A percentile compares a stretch with the other conserved stretches of the same genome.
These are phyloP conservation scores for Penicillium sp. DNA, from an alignment of 2,329 filamentous ascomycete genomes.

Conservation along the genomic window DNA sequence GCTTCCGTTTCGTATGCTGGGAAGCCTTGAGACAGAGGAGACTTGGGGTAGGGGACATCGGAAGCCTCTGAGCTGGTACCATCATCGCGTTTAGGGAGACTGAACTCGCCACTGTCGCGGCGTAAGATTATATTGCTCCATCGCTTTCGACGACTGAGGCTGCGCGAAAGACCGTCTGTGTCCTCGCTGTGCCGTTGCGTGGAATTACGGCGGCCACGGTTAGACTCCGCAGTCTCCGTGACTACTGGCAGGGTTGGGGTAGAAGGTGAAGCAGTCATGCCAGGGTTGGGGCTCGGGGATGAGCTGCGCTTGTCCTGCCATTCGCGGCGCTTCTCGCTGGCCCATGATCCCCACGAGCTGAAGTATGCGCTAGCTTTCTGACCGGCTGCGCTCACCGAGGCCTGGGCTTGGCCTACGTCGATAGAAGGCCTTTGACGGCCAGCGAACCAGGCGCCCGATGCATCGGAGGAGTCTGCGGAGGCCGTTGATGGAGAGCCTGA, in stretches of 20 bases:
- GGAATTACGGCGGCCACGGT: conserved; percentile 32
- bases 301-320: conserved; percentile 43
- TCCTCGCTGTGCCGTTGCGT: conserved; percentile 31
- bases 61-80: conserved; percentile 19
- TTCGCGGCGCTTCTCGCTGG: conserved; percentile 48
- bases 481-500: conserved; percentile 26
- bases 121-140: conserved; percentile 39
- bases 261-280: conserved; percentile 21
- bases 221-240: conserved; percentile 25
- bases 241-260: conserved; percentile 22
- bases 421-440: conserved; percentile 37
- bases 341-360: conserved; percentile 63
- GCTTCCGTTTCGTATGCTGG: conserved; percentile 20
- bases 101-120: conserved; percentile 34
- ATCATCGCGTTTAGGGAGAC: conserved; percentile 13
- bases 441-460: conserved; percentile 29
- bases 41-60: conserved; percentile 29
- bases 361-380: conserved; percentile 62
- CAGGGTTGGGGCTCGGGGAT: conserved; percentile 15
- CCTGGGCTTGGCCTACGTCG: conserved; percentile 55
- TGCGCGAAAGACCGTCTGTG: conserved; percentile 28
- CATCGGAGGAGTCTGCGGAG: conserved; percentile 17
- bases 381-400: conserved; percentile 53
- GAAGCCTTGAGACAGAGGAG: conserved; percentile 32
- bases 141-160: conserved; percentile 35